Conservation (phyloP, 2,329 filamentous ascomycete genomes). For the Ophiocordyceps australis region DNA sequence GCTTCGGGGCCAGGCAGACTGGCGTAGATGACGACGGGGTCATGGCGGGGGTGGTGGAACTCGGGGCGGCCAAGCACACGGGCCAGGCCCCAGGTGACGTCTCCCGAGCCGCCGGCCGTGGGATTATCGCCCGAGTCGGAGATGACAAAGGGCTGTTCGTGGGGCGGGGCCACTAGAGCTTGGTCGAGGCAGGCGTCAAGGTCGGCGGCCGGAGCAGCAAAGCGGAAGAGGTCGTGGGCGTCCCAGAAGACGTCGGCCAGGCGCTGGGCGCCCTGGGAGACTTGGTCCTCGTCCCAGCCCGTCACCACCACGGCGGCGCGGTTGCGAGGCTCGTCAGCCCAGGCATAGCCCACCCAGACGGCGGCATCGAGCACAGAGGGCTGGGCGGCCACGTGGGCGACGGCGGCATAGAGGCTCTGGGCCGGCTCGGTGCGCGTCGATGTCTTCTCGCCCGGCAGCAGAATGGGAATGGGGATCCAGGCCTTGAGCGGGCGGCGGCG, state of each 20-base stretch:
- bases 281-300: constrained; percentile 23
- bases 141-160: constrained; percentile 28
- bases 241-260: constrained; percentile 29
- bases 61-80: constrained; percentile 24
- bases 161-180: constrained; percentile 16
- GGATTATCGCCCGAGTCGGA: constrained; percentile 38
- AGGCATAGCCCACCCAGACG: constrained; percentile 36
- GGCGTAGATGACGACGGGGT: constrained; percentile 29
- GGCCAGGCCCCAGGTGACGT: constrained; percentile 31
- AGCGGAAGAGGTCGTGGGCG: constrained; percentile 24
- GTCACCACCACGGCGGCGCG: constrained; percentile 29
- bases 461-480: constrained; percentile 30
- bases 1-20: constrained; percentile 29
- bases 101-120: constrained; percentile 33
- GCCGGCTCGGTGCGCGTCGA: constrained; percentile 33
- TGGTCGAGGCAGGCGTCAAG: constrained; percentile 26
- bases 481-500: constrained; percentile 25
- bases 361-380: constrained; percentile 28
- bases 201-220: constrained; percentile 30
- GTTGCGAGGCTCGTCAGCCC: constrained; percentile 35
- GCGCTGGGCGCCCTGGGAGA: constrained; percentile 20
- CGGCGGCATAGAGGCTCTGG: constrained; percentile 26
- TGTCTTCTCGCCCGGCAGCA: constrained; percentile 35
- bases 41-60: constrained; percentile 15
- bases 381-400: constrained; percentile 21